Conservation (phyloP, 2,329 filamentous ascomycete genomes). For the Curvularia sp. region DNA sequence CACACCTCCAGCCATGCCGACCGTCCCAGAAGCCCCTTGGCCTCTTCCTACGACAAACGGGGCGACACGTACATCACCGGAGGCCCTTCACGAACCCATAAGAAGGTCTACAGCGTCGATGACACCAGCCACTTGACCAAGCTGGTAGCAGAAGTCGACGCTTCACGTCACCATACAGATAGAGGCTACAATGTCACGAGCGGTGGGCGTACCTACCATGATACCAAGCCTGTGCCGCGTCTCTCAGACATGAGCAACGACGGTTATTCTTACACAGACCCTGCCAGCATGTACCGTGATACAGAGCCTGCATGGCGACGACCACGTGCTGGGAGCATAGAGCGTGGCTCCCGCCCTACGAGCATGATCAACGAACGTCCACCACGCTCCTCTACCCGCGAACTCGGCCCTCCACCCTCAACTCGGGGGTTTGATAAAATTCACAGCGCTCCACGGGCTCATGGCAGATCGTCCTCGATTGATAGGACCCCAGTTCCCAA, state of each 20-base stretch:
- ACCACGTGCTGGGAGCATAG: conserved; percentile 55
- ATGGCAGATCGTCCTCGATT: conserved; percentile 41
- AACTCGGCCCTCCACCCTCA: conserved; percentile 66
- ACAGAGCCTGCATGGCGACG: conserved; percentile 58
- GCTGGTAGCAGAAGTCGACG: conserved; percentile 50
- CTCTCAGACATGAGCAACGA: conserved; percentile 51
- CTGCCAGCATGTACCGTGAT: conserved; percentile 59
- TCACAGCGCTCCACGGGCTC: conserved; percentile 47
- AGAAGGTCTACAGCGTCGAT: conserved; percentile 59
- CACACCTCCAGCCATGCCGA: conserved; percentile 34
- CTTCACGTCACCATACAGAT: conserved; percentile 34
- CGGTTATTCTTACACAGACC: conserved; percentile 59
- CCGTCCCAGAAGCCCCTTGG: conserved; percentile 53
- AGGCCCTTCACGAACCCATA: conserved; percentile 45
- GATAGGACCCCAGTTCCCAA: conserved; percentile 39
- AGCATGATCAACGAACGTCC: conserved; percentile 53
- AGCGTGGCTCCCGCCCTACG: conserved; percentile 54
- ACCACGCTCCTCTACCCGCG: conserved; percentile 46
- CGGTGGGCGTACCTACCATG: conserved; percentile 41
- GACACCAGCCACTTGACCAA: conserved; percentile 50
- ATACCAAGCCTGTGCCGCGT: conserved; percentile 34
- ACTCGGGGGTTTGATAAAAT: conserved; percentile 76
- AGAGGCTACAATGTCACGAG: conserved; percentile 39
- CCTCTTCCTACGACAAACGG: conserved; percentile 44
- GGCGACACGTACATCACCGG: conserved; percentile 51